Percentiles rank a stretch among this genome's conserved stretches.
phyloP scores from a whole-genome alignment of 1,139 yeast species.

The Nakaseomyces delphensis region DNA sequence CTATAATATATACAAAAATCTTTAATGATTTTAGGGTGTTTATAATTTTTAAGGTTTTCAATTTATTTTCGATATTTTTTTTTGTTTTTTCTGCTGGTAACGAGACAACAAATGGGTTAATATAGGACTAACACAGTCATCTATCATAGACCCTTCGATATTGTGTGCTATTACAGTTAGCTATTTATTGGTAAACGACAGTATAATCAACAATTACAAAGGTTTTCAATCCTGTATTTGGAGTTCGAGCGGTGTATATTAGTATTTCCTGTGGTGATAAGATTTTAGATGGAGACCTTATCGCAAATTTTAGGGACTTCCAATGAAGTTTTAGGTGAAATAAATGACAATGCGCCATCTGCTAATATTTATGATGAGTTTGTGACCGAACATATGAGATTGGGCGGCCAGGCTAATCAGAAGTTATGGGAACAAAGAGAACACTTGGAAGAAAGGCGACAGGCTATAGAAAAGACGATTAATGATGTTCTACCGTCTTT shows the following conservation, averaged over 20 bases:
- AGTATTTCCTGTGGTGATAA: background rate
- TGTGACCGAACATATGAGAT: slow-evolving; percentile 1
- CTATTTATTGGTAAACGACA: no score
- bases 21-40: background rate
- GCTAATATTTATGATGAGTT: slow-evolving; percentile 2
- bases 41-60: background rate
- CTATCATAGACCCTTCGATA: no score
- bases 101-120: background rate
- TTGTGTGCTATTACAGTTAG: no score
- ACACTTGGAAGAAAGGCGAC: slow-evolving; percentile 16
- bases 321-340: background rate
- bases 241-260: no score
- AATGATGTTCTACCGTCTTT: slow-evolving; percentile 23
- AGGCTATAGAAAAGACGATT: slow-evolving; percentile 15
- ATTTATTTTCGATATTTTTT: background rate
- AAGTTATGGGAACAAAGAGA: slow-evolving; percentile 13
- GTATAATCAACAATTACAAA: no score
- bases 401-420: background rate
- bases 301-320: slow-evolving; percentile 1
- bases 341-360: background rate
- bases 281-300: background rate
- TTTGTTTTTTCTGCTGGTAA: background rate
- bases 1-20: background rate
- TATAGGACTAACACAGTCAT: no score
- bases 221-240: no score